Conservation (phyloP, 139 green algal genomes). For the Protoeuglena noctilucae region DNA sequence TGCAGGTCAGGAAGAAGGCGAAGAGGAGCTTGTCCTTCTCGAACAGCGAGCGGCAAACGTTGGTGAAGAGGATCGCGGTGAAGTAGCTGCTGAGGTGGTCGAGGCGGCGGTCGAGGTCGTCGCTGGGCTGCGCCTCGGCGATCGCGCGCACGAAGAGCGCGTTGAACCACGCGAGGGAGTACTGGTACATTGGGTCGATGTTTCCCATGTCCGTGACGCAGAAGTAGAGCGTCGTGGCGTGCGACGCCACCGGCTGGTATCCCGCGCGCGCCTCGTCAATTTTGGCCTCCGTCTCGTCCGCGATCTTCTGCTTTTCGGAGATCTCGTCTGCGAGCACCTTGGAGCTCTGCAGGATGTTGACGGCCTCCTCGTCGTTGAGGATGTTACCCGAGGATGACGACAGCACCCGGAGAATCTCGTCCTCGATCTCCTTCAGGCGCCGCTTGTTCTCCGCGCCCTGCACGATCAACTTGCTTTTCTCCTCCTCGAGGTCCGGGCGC, state of each 20-base stretch:
- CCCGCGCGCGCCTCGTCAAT: constrained; percentile 49
- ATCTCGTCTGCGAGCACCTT: constrained; percentile 46
- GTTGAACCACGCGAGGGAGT: constrained; percentile 46
- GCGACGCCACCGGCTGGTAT: constrained; percentile 51
- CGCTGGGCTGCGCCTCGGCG: constrained; percentile 20
- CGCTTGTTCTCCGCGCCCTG: constrained; percentile 34
- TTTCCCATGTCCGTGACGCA: constrained; percentile 36
- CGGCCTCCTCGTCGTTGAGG: constrained; percentile 42
- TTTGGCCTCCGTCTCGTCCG: constrained; percentile 60
- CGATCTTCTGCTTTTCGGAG: constrained; percentile 45
- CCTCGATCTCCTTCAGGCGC: constrained; percentile 48
- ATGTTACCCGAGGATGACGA: constrained; percentile 34
- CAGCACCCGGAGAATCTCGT: constrained; percentile 25
- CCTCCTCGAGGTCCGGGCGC: constrained; percentile 47
- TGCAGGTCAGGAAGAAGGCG: constrained; percentile 7
- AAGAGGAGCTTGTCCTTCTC: constrained; percentile 16
- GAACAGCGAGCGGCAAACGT: constrained; percentile 41
- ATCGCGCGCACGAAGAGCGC: constrained; percentile 27
- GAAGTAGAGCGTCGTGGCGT: constrained; percentile 55
- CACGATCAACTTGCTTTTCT: constrained; percentile 33
- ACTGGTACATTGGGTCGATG: constrained; percentile 63
- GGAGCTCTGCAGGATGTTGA: constrained; percentile 29
- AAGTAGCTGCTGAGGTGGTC: constrained; percentile 45
- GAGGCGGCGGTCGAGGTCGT: constrained; percentile 38
- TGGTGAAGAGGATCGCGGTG: constrained; percentile 53